Percentiles rank a stretch among this genome's conserved stretches.
These are phyloP conservation scores for Cyclotella atomus DNA, from an alignment of 108 stramenopile genomes.

Conservation along the genomic window DNA sequence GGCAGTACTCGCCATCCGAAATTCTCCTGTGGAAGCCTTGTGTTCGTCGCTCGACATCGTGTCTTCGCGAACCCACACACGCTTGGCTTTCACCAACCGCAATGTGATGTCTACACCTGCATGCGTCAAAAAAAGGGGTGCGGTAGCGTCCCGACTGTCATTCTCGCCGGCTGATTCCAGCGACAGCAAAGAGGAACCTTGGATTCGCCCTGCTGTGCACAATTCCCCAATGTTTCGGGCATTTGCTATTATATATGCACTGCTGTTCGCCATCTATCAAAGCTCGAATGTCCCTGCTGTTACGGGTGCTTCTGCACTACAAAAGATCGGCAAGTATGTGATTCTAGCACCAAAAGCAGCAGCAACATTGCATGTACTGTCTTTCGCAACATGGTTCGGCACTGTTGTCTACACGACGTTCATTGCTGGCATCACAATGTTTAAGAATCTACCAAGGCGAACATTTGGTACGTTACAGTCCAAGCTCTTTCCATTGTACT, in stretches of 20 bases:
- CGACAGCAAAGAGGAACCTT: constrained; percentile 20
- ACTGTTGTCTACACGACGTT: constrained; percentile 78
- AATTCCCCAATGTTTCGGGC: constrained; percentile 44
- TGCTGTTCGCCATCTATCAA: constrained; percentile 43
- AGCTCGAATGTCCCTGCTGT: constrained; percentile 20
- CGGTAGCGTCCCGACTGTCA: neutral
- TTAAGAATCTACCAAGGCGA: constrained; percentile 83
- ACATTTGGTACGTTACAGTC: constrained; percentile 83
- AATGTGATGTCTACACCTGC: neutral
- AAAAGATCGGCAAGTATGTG: constrained; percentile 27
- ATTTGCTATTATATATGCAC: constrained; percentile 29
- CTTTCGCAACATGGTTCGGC: constrained; percentile 80
- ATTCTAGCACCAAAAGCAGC: constrained; percentile 46
- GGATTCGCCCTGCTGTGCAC: constrained; percentile 47
- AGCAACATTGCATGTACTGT: constrained; percentile 62
- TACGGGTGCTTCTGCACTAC: constrained; percentile 5
- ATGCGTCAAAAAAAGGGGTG: neutral
- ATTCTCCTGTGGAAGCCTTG: neutral
- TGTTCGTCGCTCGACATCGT: neutral
- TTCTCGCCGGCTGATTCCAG: neutral
- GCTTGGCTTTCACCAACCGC: neutral
- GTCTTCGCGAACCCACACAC: neutral
- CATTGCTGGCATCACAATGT: constrained; percentile 82
- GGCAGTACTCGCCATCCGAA: no score
- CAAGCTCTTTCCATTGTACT: constrained; percentile 84